Evolutionary conservation across 2,329 filamentous ascomycete species (phyloP), one percentile per base, ranked within the genome.

Genomic region (Colletotrichum caudatum): DNA sequence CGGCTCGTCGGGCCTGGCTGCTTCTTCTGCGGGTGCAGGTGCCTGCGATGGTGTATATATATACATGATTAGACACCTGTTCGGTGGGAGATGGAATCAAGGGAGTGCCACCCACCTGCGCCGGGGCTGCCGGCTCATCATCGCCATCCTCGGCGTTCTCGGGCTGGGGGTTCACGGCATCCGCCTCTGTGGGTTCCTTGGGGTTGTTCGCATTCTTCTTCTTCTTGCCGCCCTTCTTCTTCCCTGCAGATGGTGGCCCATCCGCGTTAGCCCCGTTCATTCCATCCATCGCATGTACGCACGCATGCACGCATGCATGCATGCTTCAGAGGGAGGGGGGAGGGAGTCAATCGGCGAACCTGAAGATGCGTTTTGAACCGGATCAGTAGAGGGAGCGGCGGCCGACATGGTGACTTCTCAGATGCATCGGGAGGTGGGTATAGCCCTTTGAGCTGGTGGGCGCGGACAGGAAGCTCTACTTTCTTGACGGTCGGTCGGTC

Each of bases 201-300:
- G 81, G 78, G 78, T 86, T 87, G 78, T 81, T 81, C 56, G 82
- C 82, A 75, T 85, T 87, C 83, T 87, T 89, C 82, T 88, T 90
- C 81, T 89, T 90, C 76, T 86, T 89, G 76, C 84, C 86, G 78
- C 84, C 86, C 82, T 87, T 89, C 82, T 88, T 89, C 80, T 86
- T 88, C 76, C 81, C 83, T 83, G 77, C 70, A 75, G 59, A 26
- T 26, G 26, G 26, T 29, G 35, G 35, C 2, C 39, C 46, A 9
- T 18, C 51, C 20, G 33, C 20, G 60, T 72, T 61, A 72, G 69
- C 66, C 9, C 37, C 29, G 46, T 18, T 20, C 54, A 51, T 18
- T 20, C 54, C 41, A 56, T 56, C 39, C 29, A 29, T 29, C 29
- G 29, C 29, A 29, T n/a, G n/a, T n/a, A n/a, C n/a, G n/a, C n/a